A percentile compares a stretch with the other conserved stretches of the same genome.
Evolutionary conservation across 2,329 filamentous ascomycete species (phyloP).

Genomic region (Clonostachys rhizophaga): DNA sequence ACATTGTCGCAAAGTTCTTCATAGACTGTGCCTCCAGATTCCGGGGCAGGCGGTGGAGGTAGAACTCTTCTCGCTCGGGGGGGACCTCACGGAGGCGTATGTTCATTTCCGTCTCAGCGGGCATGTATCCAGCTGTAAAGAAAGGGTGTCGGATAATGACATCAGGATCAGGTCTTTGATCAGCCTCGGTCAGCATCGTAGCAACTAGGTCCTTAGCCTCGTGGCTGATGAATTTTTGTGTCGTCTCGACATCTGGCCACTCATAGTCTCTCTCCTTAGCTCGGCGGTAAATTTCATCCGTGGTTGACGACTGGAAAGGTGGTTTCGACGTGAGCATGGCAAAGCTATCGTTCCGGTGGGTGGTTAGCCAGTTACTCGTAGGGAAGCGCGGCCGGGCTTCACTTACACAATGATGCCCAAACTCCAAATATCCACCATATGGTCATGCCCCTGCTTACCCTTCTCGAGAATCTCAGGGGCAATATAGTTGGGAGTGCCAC

Average conservation of each 20-base stretch:
- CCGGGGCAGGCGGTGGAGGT: constrained; percentile 38
- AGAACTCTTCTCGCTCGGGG: constrained; percentile 55
- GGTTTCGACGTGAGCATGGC: constrained; percentile 96
- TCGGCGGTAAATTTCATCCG: constrained; percentile 78
- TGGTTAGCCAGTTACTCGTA: not conserved
- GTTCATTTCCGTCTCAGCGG: constrained; percentile 54
- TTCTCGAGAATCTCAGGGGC: constrained; percentile 95
- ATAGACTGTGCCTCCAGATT: constrained; percentile 39
- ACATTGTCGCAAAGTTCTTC: constrained; percentile 52
- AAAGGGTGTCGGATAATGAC: constrained; percentile 75
- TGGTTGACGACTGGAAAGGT: constrained; percentile 89
- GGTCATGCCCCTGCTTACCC: constrained; percentile 89
- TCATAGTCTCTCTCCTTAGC: constrained; percentile 70
- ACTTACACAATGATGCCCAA: constrained; percentile 90
- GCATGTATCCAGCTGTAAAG: constrained; percentile 74
- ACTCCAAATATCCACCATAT: constrained; percentile 98
- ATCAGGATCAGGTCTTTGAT: constrained; percentile 71
- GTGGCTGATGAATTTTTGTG: constrained; percentile 65
- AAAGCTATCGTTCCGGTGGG: constrained; percentile 51
- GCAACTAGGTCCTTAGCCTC: constrained; percentile 77
- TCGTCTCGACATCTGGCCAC: constrained; percentile 66
- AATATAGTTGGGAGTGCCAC: constrained; percentile 97
- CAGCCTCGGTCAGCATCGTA: constrained; percentile 69
- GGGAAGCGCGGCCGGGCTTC: not conserved
- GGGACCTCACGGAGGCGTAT: constrained; percentile 50